Evolutionary conservation across 257 asterid species (phyloP), one percentile per base, ranked within the genome.

Genomic region (Capsicum baccatum): DNA sequence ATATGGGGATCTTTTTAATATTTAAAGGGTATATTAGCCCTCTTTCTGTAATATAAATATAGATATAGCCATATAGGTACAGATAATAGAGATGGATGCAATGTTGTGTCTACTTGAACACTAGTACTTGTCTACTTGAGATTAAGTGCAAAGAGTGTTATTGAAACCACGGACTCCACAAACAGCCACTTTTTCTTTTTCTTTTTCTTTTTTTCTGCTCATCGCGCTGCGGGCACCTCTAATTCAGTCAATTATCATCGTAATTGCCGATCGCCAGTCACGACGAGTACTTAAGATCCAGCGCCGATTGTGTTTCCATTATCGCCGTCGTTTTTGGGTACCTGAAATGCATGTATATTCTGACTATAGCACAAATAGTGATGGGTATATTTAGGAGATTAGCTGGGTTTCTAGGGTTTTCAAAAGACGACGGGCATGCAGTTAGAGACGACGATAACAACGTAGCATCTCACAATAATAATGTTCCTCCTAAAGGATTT

Each of bases 371-470:
- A 47, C 42, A 73, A 74, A 63, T 14, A 74, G 81, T 14, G 21
- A 74, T 76, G 81, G 81, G 81, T 52, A 76, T 76, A 33, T 52
- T 76, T 26, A 76, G 63, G 81, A 76, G 63, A 52, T 52, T 76
- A 76, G 81, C 81, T 52, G 81, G 63, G 81, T 33, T 52, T 76
- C 63, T 76, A 52, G 81, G 81, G 81, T 52, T 76, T 76, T 76
- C 81, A 7, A 76, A 76, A n/a, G 81, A 76, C 15, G 81, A 76
- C 12, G 80, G 59, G n/a, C 80, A 48, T 6, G 80, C 21, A 26
- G 81, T 76, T 13, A 76, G 81, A 76, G 63, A 74, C 5, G 60
- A 76, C 4, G 26, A 50, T 2, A 14, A 50, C 3, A 7, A 14
- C 63, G 10, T 4, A 76, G 21, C 14, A 21, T 21, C 81, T 76